Base-by-base conservation (phyloP, 2,329 filamentous ascomycete species). In the Colletotrichum chlorophyti region DNA sequence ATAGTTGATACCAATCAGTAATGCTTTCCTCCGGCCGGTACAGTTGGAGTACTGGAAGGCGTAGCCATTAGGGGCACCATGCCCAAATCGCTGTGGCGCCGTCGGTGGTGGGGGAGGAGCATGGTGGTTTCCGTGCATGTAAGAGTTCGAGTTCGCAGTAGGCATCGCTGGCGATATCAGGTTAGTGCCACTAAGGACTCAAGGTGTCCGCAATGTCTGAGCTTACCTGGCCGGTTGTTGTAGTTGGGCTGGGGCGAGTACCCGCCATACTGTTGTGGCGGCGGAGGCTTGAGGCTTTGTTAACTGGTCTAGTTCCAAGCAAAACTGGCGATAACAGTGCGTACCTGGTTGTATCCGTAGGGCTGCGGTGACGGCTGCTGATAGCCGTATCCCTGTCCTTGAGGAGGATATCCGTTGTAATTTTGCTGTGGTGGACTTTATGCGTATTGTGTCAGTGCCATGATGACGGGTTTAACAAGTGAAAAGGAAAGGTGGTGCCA, bases 1-100 rank as follows among this genome's bases (percentile, higher is more conserved):
- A 76, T 98, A 97, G 77, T 97, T 97, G 80, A 97, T 97, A 53
- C 94, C 94, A 65, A 97, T 94, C 61, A 98, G 76, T 26, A 97
- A 79, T 5, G 93, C 94, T 78, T 97, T 97, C 70, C 93, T 83
- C 67, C 88, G 86, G 41, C 93, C 94, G 5, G 90, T 96, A 72
- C 93, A 98, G 65, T 89, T 89, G 42, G 93, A 97, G 75, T 97
- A 97, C 74, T 94, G 91, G 75, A 93, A 98, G 40, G 82, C 86
- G 74, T 97, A 97, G 66, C 83, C 83, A 63, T 86, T 82, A 15
- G 93, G 93, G 12, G 93, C 93, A 55, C 92, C 93, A 61, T 87
- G 81, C 53, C 93, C 91, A 69, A 95, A 95, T 62, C 83, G 79
- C 71, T 93, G 90, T 63, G 88, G 81, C 51, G 83, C 77, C 55